These are phyloP conservation scores for Cucurbita maxima DNA, from an alignment of 306 rosid species.

Conservation along the genomic window DNA sequence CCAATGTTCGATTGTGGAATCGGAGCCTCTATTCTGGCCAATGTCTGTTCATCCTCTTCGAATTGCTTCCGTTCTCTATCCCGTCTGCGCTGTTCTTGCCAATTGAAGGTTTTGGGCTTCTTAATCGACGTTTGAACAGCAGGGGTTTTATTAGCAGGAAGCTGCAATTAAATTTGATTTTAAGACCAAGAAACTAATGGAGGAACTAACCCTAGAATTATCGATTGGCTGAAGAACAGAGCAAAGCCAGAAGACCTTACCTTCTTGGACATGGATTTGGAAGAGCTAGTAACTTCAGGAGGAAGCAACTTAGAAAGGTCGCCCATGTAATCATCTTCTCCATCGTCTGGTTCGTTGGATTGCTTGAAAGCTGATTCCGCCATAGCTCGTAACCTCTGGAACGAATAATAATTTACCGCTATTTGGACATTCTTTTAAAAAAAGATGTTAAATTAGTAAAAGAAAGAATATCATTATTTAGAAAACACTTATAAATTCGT, in stretches of 20 bases:
- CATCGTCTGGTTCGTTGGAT: conserved; percentile 12
- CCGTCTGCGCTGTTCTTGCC: conserved; percentile 66
- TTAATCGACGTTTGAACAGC: conserved; percentile 32
- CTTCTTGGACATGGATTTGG: conserved; percentile 26
- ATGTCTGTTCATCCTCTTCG: conserved; percentile 65
- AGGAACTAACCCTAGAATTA: not conserved
- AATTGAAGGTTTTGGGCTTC: conserved; percentile 28
- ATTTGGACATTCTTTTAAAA: too few relatives aligned
- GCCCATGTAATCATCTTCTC: conserved; percentile 70
- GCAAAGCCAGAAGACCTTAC: conserved; percentile 8
- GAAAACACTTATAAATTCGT: too few relatives aligned
- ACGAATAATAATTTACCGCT: too few relatives aligned
- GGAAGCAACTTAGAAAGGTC: conserved; percentile 62
- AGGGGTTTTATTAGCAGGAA: conserved; percentile 18
- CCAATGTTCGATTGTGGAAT: conserved; percentile 88
- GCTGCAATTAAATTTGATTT: conserved; percentile 12
- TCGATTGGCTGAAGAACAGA: not conserved
- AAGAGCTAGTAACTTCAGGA: conserved; percentile 19
- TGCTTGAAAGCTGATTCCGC: conserved; percentile 24
- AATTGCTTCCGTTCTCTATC: conserved; percentile 58
- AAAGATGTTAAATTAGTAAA: too few relatives aligned
- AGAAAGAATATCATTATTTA: too few relatives aligned
- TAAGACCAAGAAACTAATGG: not conserved
- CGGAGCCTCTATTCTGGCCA: conserved; percentile 68
- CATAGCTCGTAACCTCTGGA: conserved; percentile 22